phyloP scores from a whole-genome alignment of 345 rosid genomes.

The Adansonia digitata region DNA sequence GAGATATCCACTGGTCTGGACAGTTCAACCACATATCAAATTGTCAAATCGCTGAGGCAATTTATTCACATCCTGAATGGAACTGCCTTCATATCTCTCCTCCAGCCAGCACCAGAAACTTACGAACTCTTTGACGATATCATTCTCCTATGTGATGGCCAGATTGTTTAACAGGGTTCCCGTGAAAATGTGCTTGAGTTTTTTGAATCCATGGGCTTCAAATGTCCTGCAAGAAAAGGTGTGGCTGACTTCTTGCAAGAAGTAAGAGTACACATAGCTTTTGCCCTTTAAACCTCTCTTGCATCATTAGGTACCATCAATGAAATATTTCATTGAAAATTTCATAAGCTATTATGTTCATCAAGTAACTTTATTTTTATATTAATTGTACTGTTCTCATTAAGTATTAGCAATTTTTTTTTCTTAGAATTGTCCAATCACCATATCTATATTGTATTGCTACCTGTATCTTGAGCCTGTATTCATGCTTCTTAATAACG shows the following conservation, averaged over 20 bases:
- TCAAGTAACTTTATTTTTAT: neutral
- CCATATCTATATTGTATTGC: neutral
- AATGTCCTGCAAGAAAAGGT: conserved; percentile 72
- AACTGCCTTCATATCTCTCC: conserved; percentile 66
- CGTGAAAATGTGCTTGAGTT: conserved; percentile 52
- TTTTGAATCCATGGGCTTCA: conserved; percentile 63
- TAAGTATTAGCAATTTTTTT: neutral
- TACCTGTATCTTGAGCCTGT: conserved; percentile 3
- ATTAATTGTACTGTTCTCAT: no score
- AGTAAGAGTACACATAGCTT: conserved; percentile 30
- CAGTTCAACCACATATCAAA: conserved; percentile 75
- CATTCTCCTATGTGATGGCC: conserved; percentile 68
- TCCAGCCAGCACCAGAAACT: conserved; percentile 84
- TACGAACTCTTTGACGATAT: conserved; percentile 70
- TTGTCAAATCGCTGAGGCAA: conserved; percentile 64
- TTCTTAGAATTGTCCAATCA: neutral
- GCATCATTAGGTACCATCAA: neutral
- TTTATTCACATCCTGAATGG: conserved; percentile 46
- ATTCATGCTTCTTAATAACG: neutral
- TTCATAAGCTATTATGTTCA: neutral
- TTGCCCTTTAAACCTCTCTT: neutral
- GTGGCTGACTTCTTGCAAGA: conserved; percentile 85
- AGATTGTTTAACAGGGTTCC: conserved; percentile 76
- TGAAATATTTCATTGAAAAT: neutral
- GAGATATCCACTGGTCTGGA: conserved; percentile 78